A percentile compares a stretch with the other conserved stretches of the same genome.
Evolutionary conservation across 257 asterid genomes (phyloP).

Genomic region (Nicotiana sylvestris): DNA sequence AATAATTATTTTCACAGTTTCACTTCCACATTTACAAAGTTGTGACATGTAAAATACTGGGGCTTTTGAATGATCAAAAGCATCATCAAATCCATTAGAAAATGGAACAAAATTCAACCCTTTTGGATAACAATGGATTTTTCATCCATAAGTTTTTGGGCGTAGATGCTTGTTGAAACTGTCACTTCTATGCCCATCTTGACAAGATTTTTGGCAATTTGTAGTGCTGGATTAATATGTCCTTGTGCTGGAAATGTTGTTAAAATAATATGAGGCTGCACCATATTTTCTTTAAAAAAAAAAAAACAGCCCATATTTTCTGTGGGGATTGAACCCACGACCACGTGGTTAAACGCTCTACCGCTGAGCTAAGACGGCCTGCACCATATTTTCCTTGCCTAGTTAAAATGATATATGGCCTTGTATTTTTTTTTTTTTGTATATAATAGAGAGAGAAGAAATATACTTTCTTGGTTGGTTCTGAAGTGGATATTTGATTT

Average conservation of each 20-base stretch:
- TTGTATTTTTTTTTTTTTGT: too few species aligned
- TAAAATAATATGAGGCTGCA: constrained; percentile 17
- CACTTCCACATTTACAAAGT: constrained; percentile 18
- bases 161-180: constrained; percentile 21
- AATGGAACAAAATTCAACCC: constrained; percentile 22
- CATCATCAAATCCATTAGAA: constrained; percentile 27
- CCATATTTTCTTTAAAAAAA: neutral
- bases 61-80: constrained; percentile 7
- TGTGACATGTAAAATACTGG: constrained; percentile 13
- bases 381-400: too few species aligned
- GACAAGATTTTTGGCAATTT: constrained; percentile 21
- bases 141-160: constrained; percentile 9
- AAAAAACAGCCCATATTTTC: neutral
- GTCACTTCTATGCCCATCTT: constrained; percentile 22
- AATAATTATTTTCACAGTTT: constrained; percentile 21
- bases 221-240: constrained; percentile 27
- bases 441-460: too few species aligned
- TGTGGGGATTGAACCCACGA: too few species aligned
- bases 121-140: neutral
- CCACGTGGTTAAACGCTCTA: too few species aligned
- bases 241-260: constrained; percentile 33
- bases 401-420: too few species aligned
- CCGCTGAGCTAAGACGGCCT: too few species aligned
- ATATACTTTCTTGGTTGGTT: too few species aligned
- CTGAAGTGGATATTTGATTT: too few species aligned